These are phyloP conservation scores for Iberis pinnata DNA, from an alignment of 345 rosid genomes.

Conservation along the genomic window DNA sequence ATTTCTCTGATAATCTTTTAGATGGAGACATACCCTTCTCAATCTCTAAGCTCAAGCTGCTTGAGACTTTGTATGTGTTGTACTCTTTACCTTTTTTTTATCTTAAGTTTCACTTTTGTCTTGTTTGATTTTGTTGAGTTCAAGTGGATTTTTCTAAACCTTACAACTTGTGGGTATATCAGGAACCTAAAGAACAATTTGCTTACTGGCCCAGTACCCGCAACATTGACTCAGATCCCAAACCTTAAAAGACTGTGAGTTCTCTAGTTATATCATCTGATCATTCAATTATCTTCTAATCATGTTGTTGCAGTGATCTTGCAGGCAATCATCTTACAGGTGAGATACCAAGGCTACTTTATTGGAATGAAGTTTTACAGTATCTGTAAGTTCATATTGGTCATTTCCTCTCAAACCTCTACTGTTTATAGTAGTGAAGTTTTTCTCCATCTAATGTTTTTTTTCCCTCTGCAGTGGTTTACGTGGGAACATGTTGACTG, in stretches of 20 bases:
- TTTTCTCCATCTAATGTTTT: not conserved
- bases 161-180: conserved; percentile 1
- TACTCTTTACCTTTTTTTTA: not conserved
- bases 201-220: conserved; percentile 85
- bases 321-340: conserved; percentile 75
- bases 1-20: conserved; percentile 59
- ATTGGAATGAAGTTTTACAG: conserved; percentile 96
- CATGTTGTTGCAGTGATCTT: conserved; percentile 49
- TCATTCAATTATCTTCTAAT: not conserved
- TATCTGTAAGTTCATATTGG: conserved; percentile 59
- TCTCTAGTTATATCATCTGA: not conserved
- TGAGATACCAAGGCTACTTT: conserved; percentile 78
- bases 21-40: conserved; percentile 90
- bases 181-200: conserved; percentile 83
- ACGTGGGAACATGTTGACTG: conserved; percentile 70
- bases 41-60: conserved; percentile 68
- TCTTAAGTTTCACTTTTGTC: no score
- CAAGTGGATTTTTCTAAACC: not conserved
- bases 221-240: conserved; percentile 84
- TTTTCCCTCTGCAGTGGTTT: conserved; percentile 48
- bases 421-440: not conserved
- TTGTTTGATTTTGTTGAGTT: no score
- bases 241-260: conserved; percentile 77
- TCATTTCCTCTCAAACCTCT: not conserved
- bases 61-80: conserved; percentile 52